Percentiles rank a stretch among this genome's conserved stretches.
Evolutionary conservation across 345 rosid genomes (phyloP).

Genomic region (Gossypium thurberi): DNA sequence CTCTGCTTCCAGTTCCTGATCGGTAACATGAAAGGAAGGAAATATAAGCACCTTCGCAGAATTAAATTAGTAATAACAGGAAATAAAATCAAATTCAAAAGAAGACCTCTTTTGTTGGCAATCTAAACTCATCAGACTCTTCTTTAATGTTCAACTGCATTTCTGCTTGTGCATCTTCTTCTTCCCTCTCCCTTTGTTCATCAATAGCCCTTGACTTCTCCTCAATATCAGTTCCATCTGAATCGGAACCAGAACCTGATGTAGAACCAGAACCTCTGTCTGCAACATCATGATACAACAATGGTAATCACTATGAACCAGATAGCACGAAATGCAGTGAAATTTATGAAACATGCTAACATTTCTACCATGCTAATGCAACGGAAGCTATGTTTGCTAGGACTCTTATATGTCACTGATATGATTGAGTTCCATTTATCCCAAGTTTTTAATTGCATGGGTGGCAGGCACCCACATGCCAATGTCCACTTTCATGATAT

Average conservation of each 20-base stretch:
- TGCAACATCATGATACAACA: conserved; percentile 19
- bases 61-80: neutral
- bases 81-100: neutral
- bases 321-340: neutral
- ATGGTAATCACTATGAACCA: neutral
- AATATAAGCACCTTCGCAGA: neutral
- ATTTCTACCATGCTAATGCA: neutral
- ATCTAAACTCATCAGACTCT: conserved; percentile 69
- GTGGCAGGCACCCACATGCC: neutral
- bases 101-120: conserved; percentile 77
- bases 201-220: conserved; percentile 48
- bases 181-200: conserved; percentile 26
- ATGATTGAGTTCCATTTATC: neutral
- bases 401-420: neutral
- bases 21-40: conserved; percentile 8
- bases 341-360: too few species aligned
- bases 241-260: conserved; percentile 38
- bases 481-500: neutral
- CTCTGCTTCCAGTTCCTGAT: conserved; percentile 82
- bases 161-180: conserved; percentile 57
- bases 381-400: neutral
- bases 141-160: conserved; percentile 42
- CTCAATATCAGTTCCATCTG: conserved; percentile 56
- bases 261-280: conserved; percentile 29
- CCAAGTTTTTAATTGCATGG: neutral